Evolutionary conservation across 306 rosid species (phyloP).

Genomic region (Mucuna pruriens): DNA sequence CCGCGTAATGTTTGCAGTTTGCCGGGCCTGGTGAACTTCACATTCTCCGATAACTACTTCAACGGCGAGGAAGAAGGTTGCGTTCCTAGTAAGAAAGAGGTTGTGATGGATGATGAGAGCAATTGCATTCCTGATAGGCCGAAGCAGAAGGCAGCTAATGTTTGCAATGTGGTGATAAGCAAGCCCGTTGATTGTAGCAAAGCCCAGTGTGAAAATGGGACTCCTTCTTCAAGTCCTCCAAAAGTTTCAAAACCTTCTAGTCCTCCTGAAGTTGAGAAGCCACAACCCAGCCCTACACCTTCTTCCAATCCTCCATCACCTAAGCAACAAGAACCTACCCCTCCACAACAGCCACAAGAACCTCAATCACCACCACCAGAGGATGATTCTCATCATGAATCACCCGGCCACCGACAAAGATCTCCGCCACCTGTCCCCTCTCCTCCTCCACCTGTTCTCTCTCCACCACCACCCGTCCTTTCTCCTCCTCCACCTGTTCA

Average conservation of each 20-base stretch:
- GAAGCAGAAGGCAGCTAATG: constrained; percentile 46
- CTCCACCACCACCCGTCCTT: neutral
- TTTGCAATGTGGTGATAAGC: constrained; percentile 56
- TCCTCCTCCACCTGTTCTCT: neutral
- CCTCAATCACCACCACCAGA: neutral
- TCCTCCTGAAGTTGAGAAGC: neutral
- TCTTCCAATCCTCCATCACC: constrained; percentile 12
- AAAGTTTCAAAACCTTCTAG: no score
- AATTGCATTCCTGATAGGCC: constrained; percentile 75
- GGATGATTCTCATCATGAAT: neutral
- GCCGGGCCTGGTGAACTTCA: constrained; percentile 59
- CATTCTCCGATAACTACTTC: constrained; percentile 65
- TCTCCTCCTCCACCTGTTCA: neutral
- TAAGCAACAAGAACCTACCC: neutral
- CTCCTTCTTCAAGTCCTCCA: constrained; percentile 3
- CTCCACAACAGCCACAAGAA: neutral
- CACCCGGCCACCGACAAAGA: neutral
- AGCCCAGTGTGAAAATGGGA: constrained; percentile 48
- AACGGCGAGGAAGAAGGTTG: constrained; percentile 65
- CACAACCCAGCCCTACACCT: neutral
- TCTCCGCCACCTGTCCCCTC: neutral
- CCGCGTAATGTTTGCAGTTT: constrained; percentile 53
- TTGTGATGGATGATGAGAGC: constrained; percentile 42
- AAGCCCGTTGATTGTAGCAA: constrained; percentile 75
- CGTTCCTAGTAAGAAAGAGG: constrained; percentile 39